Conservation (phyloP, 352 stramenopile species). For the Globisporangium irregulare region DNA sequence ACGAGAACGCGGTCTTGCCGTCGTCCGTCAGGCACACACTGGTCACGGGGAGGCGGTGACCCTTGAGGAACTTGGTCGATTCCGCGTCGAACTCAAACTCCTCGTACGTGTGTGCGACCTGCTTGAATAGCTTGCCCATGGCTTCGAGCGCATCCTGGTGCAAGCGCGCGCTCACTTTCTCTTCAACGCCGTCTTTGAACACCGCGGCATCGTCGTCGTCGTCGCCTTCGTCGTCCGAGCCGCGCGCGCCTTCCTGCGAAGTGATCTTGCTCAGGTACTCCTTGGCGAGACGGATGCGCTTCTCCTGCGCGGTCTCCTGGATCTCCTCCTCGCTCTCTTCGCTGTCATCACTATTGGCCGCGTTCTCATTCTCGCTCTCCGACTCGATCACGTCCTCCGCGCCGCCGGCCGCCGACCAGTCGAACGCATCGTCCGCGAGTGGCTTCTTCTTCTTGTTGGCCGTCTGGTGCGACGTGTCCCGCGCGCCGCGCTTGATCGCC, state of each 20-base stretch:
- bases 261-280: conserved; percentile 86
- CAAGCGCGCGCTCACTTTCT: conserved; percentile 72
- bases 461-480: conserved; percentile 28
- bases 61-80: conserved; percentile 75
- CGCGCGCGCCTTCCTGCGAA: conserved; percentile 45
- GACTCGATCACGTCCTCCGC: conserved; percentile 62
- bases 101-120: conserved; percentile 70
- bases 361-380: conserved; percentile 62
- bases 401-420: conserved; percentile 58
- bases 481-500: conserved; percentile 52
- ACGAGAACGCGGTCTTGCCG: conserved; percentile 88
- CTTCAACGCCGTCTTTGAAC: conserved; percentile 44
- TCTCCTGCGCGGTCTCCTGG: conserved; percentile 87
- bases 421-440: conserved; percentile 74
- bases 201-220: conserved; percentile 39
- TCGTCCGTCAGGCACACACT: conserved; percentile 87
- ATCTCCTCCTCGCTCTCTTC: conserved; percentile 58
- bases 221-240: conserved; percentile 33
- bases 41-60: conserved; percentile 82
- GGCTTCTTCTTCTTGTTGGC: conserved; percentile 61
- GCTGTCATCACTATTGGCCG: conserved; percentile 22
- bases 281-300: conserved; percentile 86
- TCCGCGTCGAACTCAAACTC: conserved; percentile 83
- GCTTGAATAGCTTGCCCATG: conserved; percentile 87
- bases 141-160: conserved; percentile 83